Percentiles rank a stretch among this genome's conserved stretches.
phyloP scores from a whole-genome alignment of 2,329 filamentous ascomycete genomes.

The Fusarium graminum region DNA sequence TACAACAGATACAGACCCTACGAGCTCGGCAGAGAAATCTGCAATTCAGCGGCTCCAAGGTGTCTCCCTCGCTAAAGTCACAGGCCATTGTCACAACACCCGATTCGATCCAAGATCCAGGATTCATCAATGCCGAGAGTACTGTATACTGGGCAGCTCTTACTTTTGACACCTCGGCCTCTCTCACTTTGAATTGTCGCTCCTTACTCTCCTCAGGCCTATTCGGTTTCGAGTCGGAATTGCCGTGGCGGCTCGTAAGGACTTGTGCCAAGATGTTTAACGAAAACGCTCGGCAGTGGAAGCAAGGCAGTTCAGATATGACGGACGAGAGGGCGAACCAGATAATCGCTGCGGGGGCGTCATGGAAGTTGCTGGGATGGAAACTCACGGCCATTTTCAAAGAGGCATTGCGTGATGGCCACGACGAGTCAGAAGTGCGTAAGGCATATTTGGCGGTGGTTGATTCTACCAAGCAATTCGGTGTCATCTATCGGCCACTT shows the following conservation, averaged over 20 bases:
- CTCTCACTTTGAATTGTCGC: conserved; percentile 57
- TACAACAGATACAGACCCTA: conserved; percentile 58
- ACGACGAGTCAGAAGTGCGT: conserved; percentile 50
- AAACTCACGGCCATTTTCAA: conserved; percentile 52
- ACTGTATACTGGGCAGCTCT: conserved; percentile 58
- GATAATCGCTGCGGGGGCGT: conserved; percentile 48
- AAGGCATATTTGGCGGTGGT: conserved; percentile 46
- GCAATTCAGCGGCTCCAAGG: conserved; percentile 58
- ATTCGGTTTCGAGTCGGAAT: conserved; percentile 51
- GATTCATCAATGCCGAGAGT: conserved; percentile 56
- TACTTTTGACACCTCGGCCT: conserved; percentile 58
- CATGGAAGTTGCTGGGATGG: conserved; percentile 52
- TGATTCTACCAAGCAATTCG: conserved; percentile 49
- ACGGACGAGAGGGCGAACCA: conserved; percentile 52
- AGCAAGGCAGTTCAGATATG: conserved; percentile 45
- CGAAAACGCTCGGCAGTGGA: conserved; percentile 48
- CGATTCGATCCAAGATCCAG: conserved; percentile 48
- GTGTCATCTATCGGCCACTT: conserved; percentile 46
- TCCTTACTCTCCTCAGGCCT: conserved; percentile 57
- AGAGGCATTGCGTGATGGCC: conserved; percentile 51
- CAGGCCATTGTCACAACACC: conserved; percentile 45
- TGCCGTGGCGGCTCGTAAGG: conserved; percentile 49
- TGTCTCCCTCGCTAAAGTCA: conserved; percentile 47
- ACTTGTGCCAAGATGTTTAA: conserved; percentile 50
- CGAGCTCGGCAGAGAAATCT: conserved; percentile 56